Percentiles rank a stretch among this genome's conserved stretches.
phyloP scores from a whole-genome alignment of 805 yeast species.

The Lipomyces orientalis region DNA sequence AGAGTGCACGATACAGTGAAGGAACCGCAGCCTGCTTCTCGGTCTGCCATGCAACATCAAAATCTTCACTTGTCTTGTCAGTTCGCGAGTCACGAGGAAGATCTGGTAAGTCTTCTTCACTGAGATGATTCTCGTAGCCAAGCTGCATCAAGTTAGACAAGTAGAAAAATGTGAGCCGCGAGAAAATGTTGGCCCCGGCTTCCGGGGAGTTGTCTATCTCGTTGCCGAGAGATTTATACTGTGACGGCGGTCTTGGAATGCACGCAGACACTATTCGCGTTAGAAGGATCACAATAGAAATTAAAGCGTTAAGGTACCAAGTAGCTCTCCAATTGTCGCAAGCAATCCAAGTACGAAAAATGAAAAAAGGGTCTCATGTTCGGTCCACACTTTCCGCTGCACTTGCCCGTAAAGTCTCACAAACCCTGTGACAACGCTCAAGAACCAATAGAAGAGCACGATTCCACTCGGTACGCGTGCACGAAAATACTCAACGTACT shows the following conservation, averaged over 20 bases:
- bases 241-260: slow-evolving; percentile 46
- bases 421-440: slow-evolving; percentile 46
- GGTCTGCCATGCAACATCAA: slow-evolving; percentile 65
- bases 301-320: slow-evolving; percentile 15
- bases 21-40: slow-evolving; percentile 59
- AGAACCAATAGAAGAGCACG: slow-evolving; percentile 76
- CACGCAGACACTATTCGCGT: slow-evolving; percentile 23
- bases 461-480: slow-evolving; percentile 67
- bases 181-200: slow-evolving; percentile 65
- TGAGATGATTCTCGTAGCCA: slow-evolving; percentile 65
- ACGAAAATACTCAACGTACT: slow-evolving; percentile 73
- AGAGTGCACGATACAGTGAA: slow-evolving; percentile 64
- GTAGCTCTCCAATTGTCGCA: slow-evolving; percentile 11
- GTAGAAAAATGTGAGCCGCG: slow-evolving; percentile 84
- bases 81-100: slow-evolving; percentile 73
- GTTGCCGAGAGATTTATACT: slow-evolving; percentile 44
- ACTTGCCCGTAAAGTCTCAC: slow-evolving; percentile 24
- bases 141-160: slow-evolving; percentile 80
- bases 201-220: slow-evolving; percentile 49
- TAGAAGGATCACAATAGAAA: slow-evolving; percentile 3
- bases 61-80: slow-evolving; percentile 47
- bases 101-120: slow-evolving; percentile 70
- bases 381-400: slow-evolving; percentile 22
- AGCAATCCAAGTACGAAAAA: slow-evolving; percentile 12
- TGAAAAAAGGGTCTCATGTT: slow-evolving; percentile 10